These are phyloP conservation scores for Dendrobium catenatum DNA, from an alignment of 106 monocot species.

Conservation along the genomic window DNA sequence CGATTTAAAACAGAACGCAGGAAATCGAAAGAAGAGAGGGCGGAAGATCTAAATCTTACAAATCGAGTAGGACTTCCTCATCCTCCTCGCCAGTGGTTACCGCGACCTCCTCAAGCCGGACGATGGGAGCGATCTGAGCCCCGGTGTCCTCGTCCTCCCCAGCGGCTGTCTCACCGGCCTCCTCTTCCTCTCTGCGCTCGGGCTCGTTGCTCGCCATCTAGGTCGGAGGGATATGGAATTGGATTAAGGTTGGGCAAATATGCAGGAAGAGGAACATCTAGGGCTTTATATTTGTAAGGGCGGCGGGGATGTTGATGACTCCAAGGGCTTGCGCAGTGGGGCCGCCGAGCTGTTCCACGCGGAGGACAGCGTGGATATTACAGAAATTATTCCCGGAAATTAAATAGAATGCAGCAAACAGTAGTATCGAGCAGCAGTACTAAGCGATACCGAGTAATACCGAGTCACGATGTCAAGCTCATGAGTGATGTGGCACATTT, in stretches of 20 bases:
- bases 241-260: neutral
- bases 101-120: conserved; percentile 78
- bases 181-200: conserved; percentile 37
- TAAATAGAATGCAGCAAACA: no score
- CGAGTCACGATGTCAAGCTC: no score
- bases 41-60: conserved; percentile 25
- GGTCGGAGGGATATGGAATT: neutral
- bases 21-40: neutral
- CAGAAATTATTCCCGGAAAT: no score
- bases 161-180: conserved; percentile 19
- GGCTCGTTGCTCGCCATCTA: conserved; percentile 60
- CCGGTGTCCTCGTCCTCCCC: conserved; percentile 83
- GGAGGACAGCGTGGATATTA: neutral
- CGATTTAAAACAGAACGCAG: neutral
- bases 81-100: conserved; percentile 92
- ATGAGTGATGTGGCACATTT: no score
- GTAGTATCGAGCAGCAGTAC: no score
- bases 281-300: neutral
- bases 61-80: conserved; percentile 67
- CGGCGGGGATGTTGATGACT: neutral
- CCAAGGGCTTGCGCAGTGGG: neutral
- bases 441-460: no score
- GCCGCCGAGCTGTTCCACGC: neutral
- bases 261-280: neutral
- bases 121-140: conserved; percentile 78